phyloP scores from a whole-genome alignment of 2,329 filamentous ascomycete species.

The Diplocarpon rosae region DNA sequence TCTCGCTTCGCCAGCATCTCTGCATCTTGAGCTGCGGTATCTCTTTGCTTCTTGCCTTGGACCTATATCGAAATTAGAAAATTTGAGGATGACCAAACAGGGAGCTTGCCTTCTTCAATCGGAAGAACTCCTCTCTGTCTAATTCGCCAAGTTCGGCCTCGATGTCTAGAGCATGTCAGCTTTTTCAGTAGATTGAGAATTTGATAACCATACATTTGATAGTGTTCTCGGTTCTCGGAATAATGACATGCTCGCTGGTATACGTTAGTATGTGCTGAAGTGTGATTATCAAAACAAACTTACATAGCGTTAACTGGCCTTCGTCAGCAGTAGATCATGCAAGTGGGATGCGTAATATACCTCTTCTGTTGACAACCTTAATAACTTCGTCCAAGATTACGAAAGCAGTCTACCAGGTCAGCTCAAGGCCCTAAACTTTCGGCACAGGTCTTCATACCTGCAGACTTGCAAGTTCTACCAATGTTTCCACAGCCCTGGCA shows the following conservation, averaged over 20 bases:
- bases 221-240: slow-evolving; percentile 96
- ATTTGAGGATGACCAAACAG: neutral
- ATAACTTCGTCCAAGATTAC: slow-evolving; percentile 98
- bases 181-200: slow-evolving; percentile 5
- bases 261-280: slow-evolving; percentile 10
- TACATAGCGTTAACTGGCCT: slow-evolving; percentile 82
- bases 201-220: slow-evolving; percentile 66
- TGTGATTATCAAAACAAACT: slow-evolving; percentile 26
- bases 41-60: slow-evolving; percentile 71
- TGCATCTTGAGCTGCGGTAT: slow-evolving; percentile 59
- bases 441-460: slow-evolving; percentile 41
- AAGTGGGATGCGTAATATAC: slow-evolving; percentile 34
- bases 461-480: slow-evolving; percentile 88
- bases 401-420: slow-evolving; percentile 63
- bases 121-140: slow-evolving; percentile 95
- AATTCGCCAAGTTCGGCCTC: slow-evolving; percentile 97
- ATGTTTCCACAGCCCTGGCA: slow-evolving; percentile 84
- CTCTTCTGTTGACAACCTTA: slow-evolving; percentile 95
- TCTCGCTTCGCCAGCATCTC: slow-evolving; percentile 66
- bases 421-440: neutral
- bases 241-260: slow-evolving; percentile 77
- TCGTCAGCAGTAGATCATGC: slow-evolving; percentile 18
- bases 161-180: slow-evolving; percentile 50
- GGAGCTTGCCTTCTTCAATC: slow-evolving; percentile 66
- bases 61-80: slow-evolving; percentile 34